Percentiles rank a stretch among this genome's conserved stretches.
Conservation (phyloP, 2,329 filamentous ascomycete species). For the Beauveria medogensis region DNA sequence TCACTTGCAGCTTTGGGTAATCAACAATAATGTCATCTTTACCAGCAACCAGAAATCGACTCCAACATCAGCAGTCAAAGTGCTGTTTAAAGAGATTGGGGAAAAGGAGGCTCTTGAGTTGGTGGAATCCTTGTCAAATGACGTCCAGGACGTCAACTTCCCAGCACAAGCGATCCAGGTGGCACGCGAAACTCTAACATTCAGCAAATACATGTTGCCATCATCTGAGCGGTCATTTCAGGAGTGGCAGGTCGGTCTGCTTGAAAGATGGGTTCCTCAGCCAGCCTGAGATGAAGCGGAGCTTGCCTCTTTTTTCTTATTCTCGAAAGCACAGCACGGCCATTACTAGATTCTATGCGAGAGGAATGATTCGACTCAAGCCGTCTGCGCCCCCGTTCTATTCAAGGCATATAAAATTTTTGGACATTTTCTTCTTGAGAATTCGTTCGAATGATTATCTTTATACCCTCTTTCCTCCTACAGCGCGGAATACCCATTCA, state of each 20-base stretch:
- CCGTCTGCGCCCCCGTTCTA: not conserved
- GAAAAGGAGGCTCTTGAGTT: constrained; percentile 38
- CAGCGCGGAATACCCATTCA: not conserved
- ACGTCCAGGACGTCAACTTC: constrained; percentile 52
- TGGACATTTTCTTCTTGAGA: no score
- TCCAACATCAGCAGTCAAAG: constrained; percentile 39
- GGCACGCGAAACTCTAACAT: constrained; percentile 35
- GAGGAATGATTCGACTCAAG: not conserved
- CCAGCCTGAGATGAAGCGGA: constrained; percentile 20
- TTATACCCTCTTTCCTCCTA: not conserved
- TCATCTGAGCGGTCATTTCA: constrained; percentile 47
- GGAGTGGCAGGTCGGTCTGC: constrained; percentile 59
- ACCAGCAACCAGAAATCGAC: constrained; percentile 25
- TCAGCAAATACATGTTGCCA: constrained; percentile 46
- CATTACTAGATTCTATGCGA: not conserved
- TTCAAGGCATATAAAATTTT: no score
- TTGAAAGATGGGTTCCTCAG: constrained; percentile 34
- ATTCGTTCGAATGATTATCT: not conserved
- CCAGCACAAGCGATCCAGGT: constrained; percentile 41
- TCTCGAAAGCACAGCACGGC: not conserved
- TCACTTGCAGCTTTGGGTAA: constrained; percentile 44
- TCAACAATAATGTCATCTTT: constrained; percentile 48
- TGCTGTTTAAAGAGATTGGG: constrained; percentile 40
- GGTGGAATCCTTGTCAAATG: constrained; percentile 42
- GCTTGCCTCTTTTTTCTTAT: not conserved